These are phyloP conservation scores for Sporothrix brasiliensis DNA, from an alignment of 2,329 filamentous ascomycete species.

Conservation along the genomic window DNA sequence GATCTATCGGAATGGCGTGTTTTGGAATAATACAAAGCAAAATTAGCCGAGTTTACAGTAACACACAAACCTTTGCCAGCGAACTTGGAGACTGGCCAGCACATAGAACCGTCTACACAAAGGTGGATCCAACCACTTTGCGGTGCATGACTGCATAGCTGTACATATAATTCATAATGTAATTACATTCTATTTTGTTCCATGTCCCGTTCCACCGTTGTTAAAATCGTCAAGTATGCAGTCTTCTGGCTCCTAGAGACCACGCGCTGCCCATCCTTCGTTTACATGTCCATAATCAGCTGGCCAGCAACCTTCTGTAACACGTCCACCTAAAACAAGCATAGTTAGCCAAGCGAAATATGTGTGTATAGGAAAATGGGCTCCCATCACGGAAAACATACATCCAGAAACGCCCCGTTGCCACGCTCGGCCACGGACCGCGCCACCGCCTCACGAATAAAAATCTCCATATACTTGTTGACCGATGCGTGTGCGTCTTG, in stretches of 20 bases:
- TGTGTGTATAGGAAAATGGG: neutral
- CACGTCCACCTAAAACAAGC: slow-evolving; percentile 69
- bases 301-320: slow-evolving; percentile 85
- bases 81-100: neutral
- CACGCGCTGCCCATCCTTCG: neutral
- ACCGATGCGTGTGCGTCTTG: slow-evolving; percentile 76
- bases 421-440: slow-evolving; percentile 72
- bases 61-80: neutral
- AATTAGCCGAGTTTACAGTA: neutral
- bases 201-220: neutral
- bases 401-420: slow-evolving; percentile 70
- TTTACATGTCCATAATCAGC: slow-evolving; percentile 80
- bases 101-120: neutral
- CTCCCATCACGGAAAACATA: slow-evolving; percentile 45
- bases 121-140: neutral
- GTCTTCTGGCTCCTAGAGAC: no score
- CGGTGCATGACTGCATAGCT: slow-evolving; percentile 23
- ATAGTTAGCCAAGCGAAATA: slow-evolving; percentile 8
- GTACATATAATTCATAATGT: slow-evolving; percentile 25
- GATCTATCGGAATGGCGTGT: neutral
- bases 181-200: slow-evolving; percentile 19
- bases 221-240: neutral
- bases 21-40: slow-evolving; percentile 4
- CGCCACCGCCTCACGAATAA: slow-evolving; percentile 85
- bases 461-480: slow-evolving; percentile 86